phyloP scores from a whole-genome alignment of 306 rosid genomes.

The Prunus salicina region DNA sequence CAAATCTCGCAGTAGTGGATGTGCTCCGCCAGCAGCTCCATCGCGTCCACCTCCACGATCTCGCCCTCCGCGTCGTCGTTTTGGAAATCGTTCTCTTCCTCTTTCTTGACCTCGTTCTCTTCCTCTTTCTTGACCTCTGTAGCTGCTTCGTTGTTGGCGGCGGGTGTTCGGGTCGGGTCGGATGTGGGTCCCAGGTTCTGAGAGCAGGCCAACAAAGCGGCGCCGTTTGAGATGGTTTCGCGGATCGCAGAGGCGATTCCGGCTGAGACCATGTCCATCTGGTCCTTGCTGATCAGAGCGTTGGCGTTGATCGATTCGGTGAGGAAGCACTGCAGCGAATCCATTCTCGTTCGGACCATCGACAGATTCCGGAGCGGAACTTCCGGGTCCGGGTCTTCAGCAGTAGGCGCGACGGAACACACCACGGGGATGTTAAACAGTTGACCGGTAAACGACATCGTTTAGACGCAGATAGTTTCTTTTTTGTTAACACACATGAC shows the following conservation, averaged over 20 bases:
- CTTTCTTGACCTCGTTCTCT: conserved; percentile 14
- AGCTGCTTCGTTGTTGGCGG: not conserved
- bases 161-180: not conserved
- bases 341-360: conserved; percentile 44
- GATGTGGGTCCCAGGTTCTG: conserved; percentile 10
- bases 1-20: conserved; percentile 86
- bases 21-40: conserved; percentile 73
- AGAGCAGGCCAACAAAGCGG: conserved; percentile 49
- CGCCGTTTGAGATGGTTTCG: conserved; percentile 48
- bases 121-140: conserved; percentile 16
- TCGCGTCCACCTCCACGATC: conserved; percentile 74
- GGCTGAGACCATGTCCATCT: conserved; percentile 51
- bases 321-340: conserved; percentile 51
- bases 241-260: conserved; percentile 59
- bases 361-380: conserved; percentile 60
- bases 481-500: not conserved
- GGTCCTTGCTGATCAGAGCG: conserved; percentile 33
- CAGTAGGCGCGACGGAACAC: not conserved
- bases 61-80: conserved; percentile 31
- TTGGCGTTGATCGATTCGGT: conserved; percentile 45
- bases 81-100: conserved; percentile 2
- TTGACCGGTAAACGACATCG: conserved; percentile 27
- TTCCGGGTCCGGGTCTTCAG: conserved; percentile 26
- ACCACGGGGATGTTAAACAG: not conserved
- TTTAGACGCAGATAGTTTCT: not conserved